Percentiles rank a stretch among this genome's conserved stretches.
These are phyloP conservation scores for Claviceps africana DNA, from an alignment of 2,329 filamentous ascomycete genomes.

Conservation along the genomic window DNA sequence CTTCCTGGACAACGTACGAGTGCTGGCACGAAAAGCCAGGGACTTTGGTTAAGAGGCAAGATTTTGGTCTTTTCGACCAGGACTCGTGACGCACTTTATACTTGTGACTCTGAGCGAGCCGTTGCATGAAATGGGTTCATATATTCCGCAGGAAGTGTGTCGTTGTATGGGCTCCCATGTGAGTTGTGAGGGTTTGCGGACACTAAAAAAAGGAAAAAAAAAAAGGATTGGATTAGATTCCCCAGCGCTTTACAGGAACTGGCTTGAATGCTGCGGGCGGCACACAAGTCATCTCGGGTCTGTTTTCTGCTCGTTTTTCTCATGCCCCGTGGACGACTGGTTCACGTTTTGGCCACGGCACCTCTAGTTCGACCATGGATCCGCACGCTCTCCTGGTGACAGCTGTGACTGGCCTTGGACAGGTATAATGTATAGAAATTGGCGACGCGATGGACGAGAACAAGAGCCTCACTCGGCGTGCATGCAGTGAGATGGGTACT, in stretches of 20 bases:
- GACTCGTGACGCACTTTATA: background rate
- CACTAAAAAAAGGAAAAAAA: background rate
- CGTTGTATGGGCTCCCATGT: background rate
- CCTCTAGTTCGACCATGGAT: background rate
- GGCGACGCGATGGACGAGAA: too few relatives aligned
- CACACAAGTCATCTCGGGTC: background rate
- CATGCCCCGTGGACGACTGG: background rate
- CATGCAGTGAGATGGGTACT: too few relatives aligned
- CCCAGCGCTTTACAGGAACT: background rate
- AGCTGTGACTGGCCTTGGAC: too few relatives aligned
- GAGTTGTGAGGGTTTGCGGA: background rate
- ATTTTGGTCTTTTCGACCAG: background rate
- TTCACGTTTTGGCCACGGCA: background rate
- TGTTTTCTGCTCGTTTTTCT: background rate
- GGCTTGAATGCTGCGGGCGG: background rate
- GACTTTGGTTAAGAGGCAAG: constrained; percentile 14
- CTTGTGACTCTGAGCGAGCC: background rate
- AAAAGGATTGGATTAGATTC: background rate
- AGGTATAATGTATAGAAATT: too few relatives aligned
- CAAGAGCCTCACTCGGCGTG: too few relatives aligned
- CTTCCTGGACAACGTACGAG: constrained; percentile 58
- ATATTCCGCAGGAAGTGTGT: background rate
- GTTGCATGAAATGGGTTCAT: background rate
- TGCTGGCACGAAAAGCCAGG: constrained; percentile 34
- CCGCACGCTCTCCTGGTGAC: too few relatives aligned